Base-by-base conservation (phyloP, 2,329 filamentous ascomycete genomes). In the Penicillium hesseltinei region DNA sequence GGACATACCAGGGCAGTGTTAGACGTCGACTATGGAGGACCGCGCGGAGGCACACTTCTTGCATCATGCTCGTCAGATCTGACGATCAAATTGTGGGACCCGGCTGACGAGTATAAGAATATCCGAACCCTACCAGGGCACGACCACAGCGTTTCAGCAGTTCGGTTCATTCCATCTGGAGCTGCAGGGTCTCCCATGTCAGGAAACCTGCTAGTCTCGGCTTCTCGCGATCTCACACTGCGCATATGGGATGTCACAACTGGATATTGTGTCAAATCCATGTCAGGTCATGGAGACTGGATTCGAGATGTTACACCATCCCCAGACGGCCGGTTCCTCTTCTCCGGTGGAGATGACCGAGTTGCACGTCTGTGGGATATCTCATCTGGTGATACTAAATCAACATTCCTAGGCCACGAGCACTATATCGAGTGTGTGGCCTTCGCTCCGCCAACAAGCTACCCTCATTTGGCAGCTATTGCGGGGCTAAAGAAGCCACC, bases 41-140 rank as follows among this genome's bases (percentile, higher is more conserved):
- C 91, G 1, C 82, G 89, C 69, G 89, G 90, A 42, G 88, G 86
- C 33, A 91, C 88, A 4, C 80, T 96, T 25, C 82, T 96, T 62
- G 91, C 88, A 38, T 92, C 89, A 8, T 96, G 91, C 78, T 92
- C 88, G 47, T 92, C 88, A 48, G 93, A 97, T 73, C 77, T 97
- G 44, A 96, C 91, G 2, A 96, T 97, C 76, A 96, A 96, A 75
- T 80, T 97, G 25, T 97, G 92, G 92, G 91, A 97, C 65, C 92
- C 93, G 1, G 84, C 86, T 43, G 89, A 96, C 71, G 90, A 94
- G 58, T 97, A 97, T 78, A 96, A 96, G 74, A 97, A 96, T 70
- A 96, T 96, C 56, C 85, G 92, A 51, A 97, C 92, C 1, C 80
- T 97, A 21, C 89, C 90, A 0, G 92, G 93, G 6, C 92, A 97